Percentiles rank a stretch among this genome's conserved stretches.
These are phyloP conservation scores for Kuraishia hungarica DNA, from an alignment of 805 yeast genomes.

Conservation along the genomic window DNA sequence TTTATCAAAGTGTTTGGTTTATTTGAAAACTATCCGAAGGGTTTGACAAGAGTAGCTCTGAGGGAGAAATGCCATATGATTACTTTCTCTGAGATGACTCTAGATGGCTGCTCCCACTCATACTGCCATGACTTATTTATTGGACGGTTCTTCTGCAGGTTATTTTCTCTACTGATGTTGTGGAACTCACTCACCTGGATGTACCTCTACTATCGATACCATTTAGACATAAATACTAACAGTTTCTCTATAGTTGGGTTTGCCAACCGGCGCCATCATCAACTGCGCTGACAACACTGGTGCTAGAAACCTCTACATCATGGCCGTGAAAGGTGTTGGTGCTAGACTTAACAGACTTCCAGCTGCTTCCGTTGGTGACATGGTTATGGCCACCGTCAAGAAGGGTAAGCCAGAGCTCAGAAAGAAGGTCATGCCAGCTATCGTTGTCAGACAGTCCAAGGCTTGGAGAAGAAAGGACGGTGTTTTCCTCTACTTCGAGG, in stretches of 20 bases:
- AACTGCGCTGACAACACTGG: constrained; percentile 99
- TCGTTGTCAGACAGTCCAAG: constrained; percentile 98
- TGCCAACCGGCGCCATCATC: constrained; percentile 99
- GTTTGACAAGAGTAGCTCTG: no score
- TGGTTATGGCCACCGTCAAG: constrained; percentile 99
- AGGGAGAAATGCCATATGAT: no score
- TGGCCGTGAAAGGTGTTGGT: constrained; percentile 99
- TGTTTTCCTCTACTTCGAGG: constrained; percentile 98
- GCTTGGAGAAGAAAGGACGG: constrained; percentile 99
- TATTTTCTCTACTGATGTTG: background rate
- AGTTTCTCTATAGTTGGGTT: constrained; percentile 66
- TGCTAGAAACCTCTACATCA: constrained; percentile 98
- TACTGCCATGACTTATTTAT: no score
- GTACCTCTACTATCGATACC: no score
- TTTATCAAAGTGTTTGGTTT: background rate
- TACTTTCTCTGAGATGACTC: no score
- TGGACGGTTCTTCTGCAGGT: no score
- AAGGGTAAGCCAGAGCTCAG: constrained; percentile 99
- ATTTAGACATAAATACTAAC: constrained; percentile 19
- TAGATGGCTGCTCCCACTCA: no score
- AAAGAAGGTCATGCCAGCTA: constrained; percentile 99
- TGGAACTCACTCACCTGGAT: no score
- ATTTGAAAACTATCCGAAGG: no score
- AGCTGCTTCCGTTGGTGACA: constrained; percentile 99
- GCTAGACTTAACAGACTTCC: constrained; percentile 99